Percentiles rank a stretch among this genome's conserved stretches.
Conservation (phyloP, 2,329 filamentous ascomycete genomes). For the Fusarium sp. region DNA sequence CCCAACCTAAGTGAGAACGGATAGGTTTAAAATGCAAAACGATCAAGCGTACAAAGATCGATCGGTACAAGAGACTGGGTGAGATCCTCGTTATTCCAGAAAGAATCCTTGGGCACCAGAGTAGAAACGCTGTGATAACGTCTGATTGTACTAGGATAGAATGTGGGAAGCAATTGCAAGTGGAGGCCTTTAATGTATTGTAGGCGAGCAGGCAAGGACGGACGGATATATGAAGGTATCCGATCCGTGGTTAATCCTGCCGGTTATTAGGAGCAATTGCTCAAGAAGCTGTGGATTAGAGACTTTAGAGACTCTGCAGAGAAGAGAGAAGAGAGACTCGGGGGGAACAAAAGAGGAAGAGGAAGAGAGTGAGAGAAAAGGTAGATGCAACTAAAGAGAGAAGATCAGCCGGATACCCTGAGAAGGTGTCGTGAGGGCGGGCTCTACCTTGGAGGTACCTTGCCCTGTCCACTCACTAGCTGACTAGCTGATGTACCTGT, state of each 20-base stretch:
- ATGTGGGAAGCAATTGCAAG: conserved; percentile 17
- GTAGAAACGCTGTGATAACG: conserved; percentile 4
- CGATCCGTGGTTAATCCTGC: conserved; percentile 2
- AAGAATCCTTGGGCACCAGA: conserved; percentile 11
- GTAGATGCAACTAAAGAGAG: conserved; percentile 25
- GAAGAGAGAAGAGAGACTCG: conserved; percentile 16
- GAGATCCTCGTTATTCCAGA: conserved; percentile 15
- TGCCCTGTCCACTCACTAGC: not conserved
- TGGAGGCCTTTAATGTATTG: not conserved
- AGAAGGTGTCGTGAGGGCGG: conserved; percentile 30
- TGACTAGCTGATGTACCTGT: conserved; percentile 9
- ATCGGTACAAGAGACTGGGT: conserved; percentile 22
- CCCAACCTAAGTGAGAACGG: conserved; percentile 26
- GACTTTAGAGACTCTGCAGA: conserved; percentile 27
- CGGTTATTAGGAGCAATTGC: conserved; percentile 24
- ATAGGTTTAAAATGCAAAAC: conserved; percentile 21
- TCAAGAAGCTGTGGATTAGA: conserved; percentile 13
- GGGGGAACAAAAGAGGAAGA: conserved; percentile 16
- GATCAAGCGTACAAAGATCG: conserved; percentile 21
- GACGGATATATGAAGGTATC: conserved; percentile 2
- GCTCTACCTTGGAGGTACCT: conserved; percentile 15
- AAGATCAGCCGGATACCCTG: conserved; percentile 19
- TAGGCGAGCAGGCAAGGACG: conserved; percentile 1
- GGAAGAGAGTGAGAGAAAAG: conserved; percentile 13
- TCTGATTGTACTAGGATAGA: conserved; percentile 3